These are phyloP conservation scores for Penicillium atrosanguineum DNA, from an alignment of 495 filamentous ascomycete species.

Conservation along the genomic window DNA sequence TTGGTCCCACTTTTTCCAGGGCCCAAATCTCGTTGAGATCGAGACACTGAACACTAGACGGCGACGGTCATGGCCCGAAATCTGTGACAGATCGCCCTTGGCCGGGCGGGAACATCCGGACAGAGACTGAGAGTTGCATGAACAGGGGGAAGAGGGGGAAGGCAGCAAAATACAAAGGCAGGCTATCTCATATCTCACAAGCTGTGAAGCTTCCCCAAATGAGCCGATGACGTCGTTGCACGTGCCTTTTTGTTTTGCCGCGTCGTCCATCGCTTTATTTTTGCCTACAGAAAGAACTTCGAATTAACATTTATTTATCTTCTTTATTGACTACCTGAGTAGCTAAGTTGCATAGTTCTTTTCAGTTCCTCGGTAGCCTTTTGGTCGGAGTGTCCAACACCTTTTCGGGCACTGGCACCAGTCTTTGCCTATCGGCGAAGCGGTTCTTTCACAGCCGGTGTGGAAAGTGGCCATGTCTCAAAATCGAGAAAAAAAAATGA, in stretches of 20 bases:
- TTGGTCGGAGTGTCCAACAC: background rate
- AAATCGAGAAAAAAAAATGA: background rate
- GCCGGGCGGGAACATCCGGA: conserved; percentile 6
- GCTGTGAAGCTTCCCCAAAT: conserved; percentile 12
- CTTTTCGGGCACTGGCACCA: background rate
- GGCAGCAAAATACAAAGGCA: background rate
- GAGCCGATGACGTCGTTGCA: conserved; percentile 43
- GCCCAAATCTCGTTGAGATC: conserved; percentile 11
- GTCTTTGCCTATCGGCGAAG: background rate
- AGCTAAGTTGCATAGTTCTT: background rate
- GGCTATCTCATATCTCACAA: background rate
- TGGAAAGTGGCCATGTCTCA: background rate
- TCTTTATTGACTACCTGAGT: background rate
- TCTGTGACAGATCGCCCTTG: conserved; percentile 2
- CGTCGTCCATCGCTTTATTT: background rate
- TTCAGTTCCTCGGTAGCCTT: background rate
- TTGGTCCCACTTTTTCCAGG: conserved; percentile 13
- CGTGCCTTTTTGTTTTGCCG: conserved; percentile 23
- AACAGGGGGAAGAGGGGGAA: background rate
- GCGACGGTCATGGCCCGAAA: conserved; percentile 18
- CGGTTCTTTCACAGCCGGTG: background rate
- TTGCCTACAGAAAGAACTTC: background rate
- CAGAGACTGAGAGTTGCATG: background rate
- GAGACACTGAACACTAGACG: conserved; percentile 16
- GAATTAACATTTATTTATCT: background rate